Conservation (phyloP, 768 basidiomycete species). For the Leucocoprinus birnbaumii region DNA sequence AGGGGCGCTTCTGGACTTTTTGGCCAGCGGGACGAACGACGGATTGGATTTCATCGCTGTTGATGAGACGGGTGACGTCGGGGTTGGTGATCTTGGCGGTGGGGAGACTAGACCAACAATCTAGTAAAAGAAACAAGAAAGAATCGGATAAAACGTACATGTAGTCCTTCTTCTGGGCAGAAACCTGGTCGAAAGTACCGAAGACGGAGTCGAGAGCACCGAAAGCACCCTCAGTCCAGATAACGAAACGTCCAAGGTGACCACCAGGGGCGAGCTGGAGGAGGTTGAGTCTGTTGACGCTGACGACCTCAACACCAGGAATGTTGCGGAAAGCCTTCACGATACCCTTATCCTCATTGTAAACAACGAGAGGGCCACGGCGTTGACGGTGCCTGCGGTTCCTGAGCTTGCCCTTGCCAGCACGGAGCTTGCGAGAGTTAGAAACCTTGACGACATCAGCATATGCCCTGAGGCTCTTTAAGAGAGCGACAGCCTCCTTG, state of each 20-base stretch:
- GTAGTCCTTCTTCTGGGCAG: constrained; percentile 87
- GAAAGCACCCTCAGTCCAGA: constrained; percentile 98
- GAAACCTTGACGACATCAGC: constrained; percentile 94
- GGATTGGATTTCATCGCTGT: constrained; percentile 97
- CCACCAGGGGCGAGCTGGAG: constrained; percentile 99
- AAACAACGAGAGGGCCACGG: constrained; percentile 95
- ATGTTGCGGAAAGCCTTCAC: constrained; percentile 99
- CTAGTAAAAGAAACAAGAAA: neutral
- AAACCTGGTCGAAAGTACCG: constrained; percentile 90
- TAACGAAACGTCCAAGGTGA: constrained; percentile 97
- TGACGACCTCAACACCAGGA: constrained; percentile 96
- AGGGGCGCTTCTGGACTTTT: constrained; percentile 87
- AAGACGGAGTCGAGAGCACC: constrained; percentile 90
- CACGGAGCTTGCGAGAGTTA: constrained; percentile 94
- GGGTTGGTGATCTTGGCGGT: constrained; percentile 96
- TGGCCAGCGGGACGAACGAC: constrained; percentile 88
- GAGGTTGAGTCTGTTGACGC: constrained; percentile 91
- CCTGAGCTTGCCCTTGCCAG: constrained; percentile 96
- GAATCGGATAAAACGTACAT: constrained; percentile 42
- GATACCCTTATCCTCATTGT: constrained; percentile 96
- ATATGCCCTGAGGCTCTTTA: constrained; percentile 89
- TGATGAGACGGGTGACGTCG: constrained; percentile 96
- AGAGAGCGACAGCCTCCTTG: constrained; percentile 91
- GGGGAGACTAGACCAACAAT: constrained; percentile 60
- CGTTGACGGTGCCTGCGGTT: constrained; percentile 96